Conservation (phyloP, 352 stramenopile genomes). For the Phytophthora nicotianae region DNA sequence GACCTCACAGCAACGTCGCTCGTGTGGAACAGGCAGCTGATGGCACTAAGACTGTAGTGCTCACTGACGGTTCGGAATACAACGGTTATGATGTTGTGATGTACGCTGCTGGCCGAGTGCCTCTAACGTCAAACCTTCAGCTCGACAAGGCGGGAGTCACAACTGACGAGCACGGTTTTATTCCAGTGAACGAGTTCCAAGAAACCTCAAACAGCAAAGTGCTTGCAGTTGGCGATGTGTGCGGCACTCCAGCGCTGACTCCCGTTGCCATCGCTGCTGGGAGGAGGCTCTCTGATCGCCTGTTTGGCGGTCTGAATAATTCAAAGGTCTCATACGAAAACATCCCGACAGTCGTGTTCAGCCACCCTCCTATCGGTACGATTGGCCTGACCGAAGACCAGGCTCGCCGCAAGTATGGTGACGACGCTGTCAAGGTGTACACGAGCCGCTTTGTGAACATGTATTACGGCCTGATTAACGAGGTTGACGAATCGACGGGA, state of each 20-base stretch:
- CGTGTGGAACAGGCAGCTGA: constrained; percentile 46
- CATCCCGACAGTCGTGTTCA: constrained; percentile 97
- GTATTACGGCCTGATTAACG: constrained; percentile 93
- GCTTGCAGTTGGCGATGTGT: constrained; percentile 82
- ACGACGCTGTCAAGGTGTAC: constrained; percentile 94
- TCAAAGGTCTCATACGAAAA: constrained; percentile 88
- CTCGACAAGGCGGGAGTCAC: constrained; percentile 75
- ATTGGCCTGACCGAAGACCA: constrained; percentile 93
- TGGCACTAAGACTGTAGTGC: constrained; percentile 61
- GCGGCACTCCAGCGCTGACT: constrained; percentile 72
- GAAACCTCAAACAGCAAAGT: constrained; percentile 87
- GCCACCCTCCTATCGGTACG: constrained; percentile 95
- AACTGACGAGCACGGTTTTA: constrained; percentile 67
- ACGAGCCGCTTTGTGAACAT: constrained; percentile 95
- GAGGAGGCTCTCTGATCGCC: constrained; percentile 80
- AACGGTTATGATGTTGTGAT: constrained; percentile 86
- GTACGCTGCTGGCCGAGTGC: constrained; percentile 76
- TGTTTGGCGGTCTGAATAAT: constrained; percentile 79
- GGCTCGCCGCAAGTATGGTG: constrained; percentile 88
- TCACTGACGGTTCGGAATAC: constrained; percentile 47
- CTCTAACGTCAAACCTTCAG: constrained; percentile 58
- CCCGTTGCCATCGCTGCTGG: constrained; percentile 88
- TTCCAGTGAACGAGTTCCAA: constrained; percentile 90
- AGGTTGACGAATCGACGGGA: constrained; percentile 38
- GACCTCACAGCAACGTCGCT: constrained; percentile 50